Conservation (phyloP, 768 basidiomycete species). For the Pisolithus sp. region DNA sequence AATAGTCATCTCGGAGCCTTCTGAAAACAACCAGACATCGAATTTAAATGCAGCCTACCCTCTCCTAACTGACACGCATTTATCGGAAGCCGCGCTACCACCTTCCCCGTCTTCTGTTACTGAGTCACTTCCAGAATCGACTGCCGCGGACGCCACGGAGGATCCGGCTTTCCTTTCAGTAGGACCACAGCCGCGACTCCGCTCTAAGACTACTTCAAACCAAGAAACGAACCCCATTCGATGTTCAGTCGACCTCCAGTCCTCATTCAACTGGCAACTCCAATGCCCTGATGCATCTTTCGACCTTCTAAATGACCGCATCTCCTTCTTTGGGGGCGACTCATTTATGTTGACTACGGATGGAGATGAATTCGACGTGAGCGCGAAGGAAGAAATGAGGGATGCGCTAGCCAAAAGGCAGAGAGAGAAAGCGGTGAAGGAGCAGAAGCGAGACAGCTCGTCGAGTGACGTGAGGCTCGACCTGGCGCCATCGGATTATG, state of each 20-base stretch:
- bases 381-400: constrained; percentile 19
- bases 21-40: not conserved
- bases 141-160: not conserved
- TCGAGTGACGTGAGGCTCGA: not conserved
- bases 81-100: not conserved
- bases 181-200: constrained; percentile 8
- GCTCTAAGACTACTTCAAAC: constrained; percentile 2
- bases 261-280: constrained; percentile 30
- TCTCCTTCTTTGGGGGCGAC: constrained; percentile 29
- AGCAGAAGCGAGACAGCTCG: not conserved
- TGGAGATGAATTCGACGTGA: constrained; percentile 18
- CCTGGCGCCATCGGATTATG: constrained; percentile 1
- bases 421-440: constrained; percentile 3
- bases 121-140: not conserved
- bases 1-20: constrained; percentile 1
- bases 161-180: constrained; percentile 3
- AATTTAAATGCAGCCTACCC: constrained; percentile 2
- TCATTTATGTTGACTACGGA: constrained; percentile 19
- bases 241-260: constrained; percentile 27
- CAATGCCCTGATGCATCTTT: constrained; percentile 30
- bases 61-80: constrained; percentile 5
- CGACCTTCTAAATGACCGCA: constrained; percentile 30
- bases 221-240: constrained; percentile 17
- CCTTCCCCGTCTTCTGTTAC: not conserved
- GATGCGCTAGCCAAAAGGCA: constrained; percentile 9